Percentiles rank a stretch among this genome's conserved stretches.
phyloP scores from a whole-genome alignment of 2,329 filamentous ascomycete species.

The Fusarium sp. region DNA sequence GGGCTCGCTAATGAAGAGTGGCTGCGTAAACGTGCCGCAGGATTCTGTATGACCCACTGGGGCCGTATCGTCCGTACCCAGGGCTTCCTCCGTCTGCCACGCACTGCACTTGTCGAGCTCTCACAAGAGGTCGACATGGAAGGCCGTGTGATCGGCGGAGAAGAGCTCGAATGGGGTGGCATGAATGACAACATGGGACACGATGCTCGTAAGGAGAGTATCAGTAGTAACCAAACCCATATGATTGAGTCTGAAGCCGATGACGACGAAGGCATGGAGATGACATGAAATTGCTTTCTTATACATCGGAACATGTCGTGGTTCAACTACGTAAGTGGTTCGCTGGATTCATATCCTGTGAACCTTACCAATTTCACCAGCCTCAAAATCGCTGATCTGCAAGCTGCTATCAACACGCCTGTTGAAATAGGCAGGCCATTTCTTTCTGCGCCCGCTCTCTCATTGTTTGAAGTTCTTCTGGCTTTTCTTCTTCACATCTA shows the following conservation, averaged over 20 bases:
- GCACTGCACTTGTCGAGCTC: slow-evolving; percentile 85
- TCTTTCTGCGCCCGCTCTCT: neutral
- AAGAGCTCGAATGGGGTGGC: slow-evolving; percentile 76
- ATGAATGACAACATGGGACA: slow-evolving; percentile 58
- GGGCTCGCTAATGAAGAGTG: slow-evolving; percentile 92
- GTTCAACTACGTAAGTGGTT: neutral
- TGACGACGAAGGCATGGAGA: slow-evolving; percentile 73
- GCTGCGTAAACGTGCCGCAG: slow-evolving; percentile 88
- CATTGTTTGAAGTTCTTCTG: neutral
- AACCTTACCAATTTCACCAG: neutral
- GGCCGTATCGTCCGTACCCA: slow-evolving; percentile 90
- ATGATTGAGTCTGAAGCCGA: slow-evolving; percentile 69
- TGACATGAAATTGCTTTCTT: slow-evolving; percentile 53
- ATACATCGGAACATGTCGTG: neutral
- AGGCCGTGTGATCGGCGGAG: slow-evolving; percentile 88
- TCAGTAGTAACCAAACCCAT: slow-evolving; percentile 70
- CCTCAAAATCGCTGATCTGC: slow-evolving; percentile 14
- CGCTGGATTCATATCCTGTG: neutral
- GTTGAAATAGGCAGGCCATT: slow-evolving; percentile 4
- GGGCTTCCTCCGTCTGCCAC: slow-evolving; percentile 85
- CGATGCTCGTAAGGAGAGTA: slow-evolving; percentile 67
- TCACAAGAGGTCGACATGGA: slow-evolving; percentile 95
- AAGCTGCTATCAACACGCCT: slow-evolving; percentile 16
- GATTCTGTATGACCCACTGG: slow-evolving; percentile 94
- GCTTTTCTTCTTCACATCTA: neutral